Evolutionary conservation across 2,329 filamentous ascomycete genomes (phyloP), one percentile per base, ranked within the genome.

Genomic region (Zasmidium citrigriseum): DNA sequence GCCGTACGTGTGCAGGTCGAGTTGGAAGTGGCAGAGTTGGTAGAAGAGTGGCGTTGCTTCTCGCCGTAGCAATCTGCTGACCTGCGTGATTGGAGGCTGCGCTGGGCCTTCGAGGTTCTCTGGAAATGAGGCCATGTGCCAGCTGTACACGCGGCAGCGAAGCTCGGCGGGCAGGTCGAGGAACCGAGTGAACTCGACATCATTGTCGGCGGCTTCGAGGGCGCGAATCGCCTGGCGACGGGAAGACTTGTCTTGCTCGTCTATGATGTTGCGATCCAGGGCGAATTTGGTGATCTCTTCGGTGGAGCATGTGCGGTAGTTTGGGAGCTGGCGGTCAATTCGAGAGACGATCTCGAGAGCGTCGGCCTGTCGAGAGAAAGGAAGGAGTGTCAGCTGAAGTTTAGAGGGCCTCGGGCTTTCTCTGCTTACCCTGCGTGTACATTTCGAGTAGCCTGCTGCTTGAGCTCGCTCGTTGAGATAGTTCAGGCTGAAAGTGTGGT

Each of bases 151-250:
- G 3, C 18, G n/a, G 34, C 49, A 46, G 5, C 56, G 55, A 16
- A 61, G 41, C 20, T 61, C 59, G 14, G 55, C 18, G 18, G 59
- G 59, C 10, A 61, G 27, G 12, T 61, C 47, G 2, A n/a, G n/a
- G 23, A 60, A 46, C 4, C 9, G 18, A 7, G 46, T 4, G 22
- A 48, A 48, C 18, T 18, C 11, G 14, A 16, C 22, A 21, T 48
- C 21, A 9, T 22, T 9, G 22, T 48, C 46, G 10, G 18, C 46
- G 46, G 46, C 22, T 21, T 21, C n/a, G 11, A 48, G 21, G 11
- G 23, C 5, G 21, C 21, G 18, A 5, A 48, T 9, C 4, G 23
- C 11, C 14, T 29, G 27, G 7, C 14, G 7, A 14, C 14, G 27
- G 27, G 27, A n/a, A n/a, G 7, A 7, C 27, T 14, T 7, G 27